Percentiles rank a stretch among this genome's conserved stretches.
These are phyloP conservation scores for Coelastrella sp. DNA, from an alignment of 139 green algal genomes.

Conservation along the genomic window DNA sequence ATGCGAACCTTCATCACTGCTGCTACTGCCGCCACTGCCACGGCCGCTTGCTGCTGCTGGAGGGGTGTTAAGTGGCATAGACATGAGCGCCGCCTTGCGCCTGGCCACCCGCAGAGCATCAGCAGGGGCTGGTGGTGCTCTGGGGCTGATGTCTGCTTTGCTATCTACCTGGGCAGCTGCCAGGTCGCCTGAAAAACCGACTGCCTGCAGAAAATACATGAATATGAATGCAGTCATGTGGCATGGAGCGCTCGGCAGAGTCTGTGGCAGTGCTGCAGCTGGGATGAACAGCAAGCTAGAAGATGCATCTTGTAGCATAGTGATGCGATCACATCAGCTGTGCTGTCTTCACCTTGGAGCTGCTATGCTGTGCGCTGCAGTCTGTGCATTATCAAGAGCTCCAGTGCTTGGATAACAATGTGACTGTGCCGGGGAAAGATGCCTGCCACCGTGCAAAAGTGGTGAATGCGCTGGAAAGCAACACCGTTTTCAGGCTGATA, in stretches of 20 bases:
- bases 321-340: background rate
- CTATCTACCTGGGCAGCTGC: background rate
- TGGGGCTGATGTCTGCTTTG: background rate
- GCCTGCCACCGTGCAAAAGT: too few species aligned
- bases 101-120: background rate
- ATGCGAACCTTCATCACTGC: background rate
- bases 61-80: constrained; percentile 4
- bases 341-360: background rate
- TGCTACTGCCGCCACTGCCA: constrained; percentile 8
- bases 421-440: too few species aligned
- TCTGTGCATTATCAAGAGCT: background rate
- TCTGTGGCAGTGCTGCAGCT: background rate
- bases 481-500: background rate
- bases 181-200: constrained; percentile 22
- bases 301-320: background rate
- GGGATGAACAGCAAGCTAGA: background rate
- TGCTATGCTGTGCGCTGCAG: background rate
- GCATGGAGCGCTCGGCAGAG: background rate
- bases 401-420: background rate
- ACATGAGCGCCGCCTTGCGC: constrained; percentile 31
- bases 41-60: constrained; percentile 12
- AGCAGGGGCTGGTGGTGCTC: background rate
- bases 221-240: background rate
- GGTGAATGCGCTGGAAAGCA: too few species aligned
- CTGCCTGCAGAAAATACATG: background rate